Evolutionary conservation across 192 early-diverging fungal species (phyloP).

Genomic region (Coemansia biformis): DNA sequence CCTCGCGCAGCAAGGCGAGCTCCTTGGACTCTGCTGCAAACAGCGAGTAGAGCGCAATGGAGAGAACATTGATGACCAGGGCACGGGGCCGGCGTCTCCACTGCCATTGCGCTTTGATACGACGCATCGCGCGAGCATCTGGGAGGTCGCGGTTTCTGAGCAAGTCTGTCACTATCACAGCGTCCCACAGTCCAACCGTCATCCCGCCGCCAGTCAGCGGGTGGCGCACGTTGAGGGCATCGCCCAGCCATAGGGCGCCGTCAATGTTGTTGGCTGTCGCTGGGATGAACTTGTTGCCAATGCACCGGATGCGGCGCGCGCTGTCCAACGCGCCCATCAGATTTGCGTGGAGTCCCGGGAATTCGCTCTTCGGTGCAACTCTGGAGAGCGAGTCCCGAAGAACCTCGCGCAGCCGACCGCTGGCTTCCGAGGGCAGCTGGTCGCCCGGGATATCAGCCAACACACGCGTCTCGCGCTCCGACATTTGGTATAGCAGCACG

Average conservation of each 20-base stretch:
- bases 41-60: slow-evolving; percentile 84
- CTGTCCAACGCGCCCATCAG: slow-evolving; percentile 64
- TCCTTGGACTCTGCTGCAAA: slow-evolving; percentile 74
- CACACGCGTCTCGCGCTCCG: slow-evolving; percentile 77
- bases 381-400: slow-evolving; percentile 57
- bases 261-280: slow-evolving; percentile 64
- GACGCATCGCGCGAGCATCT: slow-evolving; percentile 47
- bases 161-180: slow-evolving; percentile 66
- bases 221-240: slow-evolving; percentile 95
- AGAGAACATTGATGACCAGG: slow-evolving; percentile 81
- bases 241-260: slow-evolving; percentile 84
- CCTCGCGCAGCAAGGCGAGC: slow-evolving; percentile 68
- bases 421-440: slow-evolving; percentile 61
- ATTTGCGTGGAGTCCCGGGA: slow-evolving; percentile 52
- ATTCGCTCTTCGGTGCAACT: slow-evolving; percentile 65
- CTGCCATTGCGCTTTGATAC: slow-evolving; percentile 59
- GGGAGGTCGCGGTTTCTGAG: slow-evolving; percentile 23
- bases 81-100: slow-evolving; percentile 72
- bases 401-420: slow-evolving; percentile 41
- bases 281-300: slow-evolving; percentile 89
- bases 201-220: slow-evolving; percentile 95
- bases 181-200: slow-evolving; percentile 94
- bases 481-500: slow-evolving; percentile 88
- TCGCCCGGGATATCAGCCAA: slow-evolving; percentile 88
- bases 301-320: slow-evolving; percentile 67